Conservation (phyloP, 106 monocot species). For the Phalaenopsis equestris region DNA sequence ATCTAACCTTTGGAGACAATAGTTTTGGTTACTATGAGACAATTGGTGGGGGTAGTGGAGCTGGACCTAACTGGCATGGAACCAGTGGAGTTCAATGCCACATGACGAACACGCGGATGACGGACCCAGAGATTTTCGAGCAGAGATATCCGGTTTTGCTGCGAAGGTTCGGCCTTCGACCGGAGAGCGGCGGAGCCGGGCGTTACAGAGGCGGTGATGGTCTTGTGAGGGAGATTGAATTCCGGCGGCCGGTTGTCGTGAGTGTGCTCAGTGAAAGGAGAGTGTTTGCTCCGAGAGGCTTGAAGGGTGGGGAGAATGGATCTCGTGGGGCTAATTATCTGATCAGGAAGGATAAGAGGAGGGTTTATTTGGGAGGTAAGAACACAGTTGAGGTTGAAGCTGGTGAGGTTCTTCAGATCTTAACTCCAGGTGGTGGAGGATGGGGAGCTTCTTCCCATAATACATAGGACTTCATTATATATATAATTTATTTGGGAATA, state of each 20-base stretch:
- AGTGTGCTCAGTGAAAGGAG: constrained; percentile 90
- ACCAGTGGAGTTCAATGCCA: constrained; percentile 92
- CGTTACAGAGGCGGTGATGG: constrained; percentile 79
- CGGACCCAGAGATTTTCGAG: constrained; percentile 94
- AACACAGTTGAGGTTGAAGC: constrained; percentile 59
- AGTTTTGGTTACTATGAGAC: constrained; percentile 95
- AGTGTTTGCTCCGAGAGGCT: constrained; percentile 64
- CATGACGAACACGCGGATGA: constrained; percentile 98
- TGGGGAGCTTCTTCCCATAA: constrained; percentile 41
- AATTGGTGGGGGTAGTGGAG: constrained; percentile 86
- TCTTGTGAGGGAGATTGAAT: constrained; percentile 85
- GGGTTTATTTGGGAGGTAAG: constrained; percentile 83
- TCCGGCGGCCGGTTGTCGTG: constrained; percentile 54
- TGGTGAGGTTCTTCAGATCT: constrained; percentile 75
- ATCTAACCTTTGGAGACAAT: constrained; percentile 85
- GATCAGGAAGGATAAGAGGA: constrained; percentile 52
- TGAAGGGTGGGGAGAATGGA: constrained; percentile 67
- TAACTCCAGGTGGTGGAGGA: constrained; percentile 92
- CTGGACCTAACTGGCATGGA: constrained; percentile 88
- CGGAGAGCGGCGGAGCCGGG: constrained; percentile 76
- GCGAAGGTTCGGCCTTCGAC: constrained; percentile 60
- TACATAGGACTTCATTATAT: neutral
- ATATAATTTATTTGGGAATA: neutral
- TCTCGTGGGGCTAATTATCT: constrained; percentile 70
- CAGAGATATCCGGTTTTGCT: constrained; percentile 84